A percentile compares a stretch with the other conserved stretches of the same genome.
phyloP scores from a whole-genome alignment of 106 monocot species.

The Dioscorea zingiberensis region DNA sequence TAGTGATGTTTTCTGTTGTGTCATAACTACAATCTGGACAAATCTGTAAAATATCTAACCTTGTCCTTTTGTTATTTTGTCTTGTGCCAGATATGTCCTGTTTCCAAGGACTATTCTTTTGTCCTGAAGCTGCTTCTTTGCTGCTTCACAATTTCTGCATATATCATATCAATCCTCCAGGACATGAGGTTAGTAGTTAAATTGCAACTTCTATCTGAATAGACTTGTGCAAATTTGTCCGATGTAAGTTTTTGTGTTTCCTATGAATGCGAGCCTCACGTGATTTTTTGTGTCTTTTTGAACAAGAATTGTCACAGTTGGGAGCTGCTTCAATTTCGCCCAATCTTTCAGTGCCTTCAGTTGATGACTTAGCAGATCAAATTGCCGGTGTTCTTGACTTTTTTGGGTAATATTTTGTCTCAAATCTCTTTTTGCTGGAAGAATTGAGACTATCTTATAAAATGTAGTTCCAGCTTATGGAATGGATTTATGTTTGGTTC shows the following conservation, averaged over 20 bases:
- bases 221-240: background rate
- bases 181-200: slow-evolving; percentile 51
- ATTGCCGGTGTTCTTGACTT: slow-evolving; percentile 60
- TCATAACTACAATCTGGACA: too few species aligned
- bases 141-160: slow-evolving; percentile 77
- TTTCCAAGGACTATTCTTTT: slow-evolving; percentile 72
- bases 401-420: slow-evolving; percentile 38
- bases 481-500: background rate
- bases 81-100: slow-evolving; percentile 60
- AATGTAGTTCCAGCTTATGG: too few species aligned
- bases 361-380: slow-evolving; percentile 73
- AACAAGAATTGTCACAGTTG: slow-evolving; percentile 49
- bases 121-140: slow-evolving; percentile 51
- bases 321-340: slow-evolving; percentile 67
- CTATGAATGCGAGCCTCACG: background rate
- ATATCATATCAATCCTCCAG: slow-evolving; percentile 64
- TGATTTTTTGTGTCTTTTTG: slow-evolving; percentile 13
- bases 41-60: too few species aligned
- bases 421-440: too few species aligned
- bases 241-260: background rate
- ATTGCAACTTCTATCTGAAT: background rate
- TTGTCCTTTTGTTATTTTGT: too few species aligned
- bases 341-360: slow-evolving; percentile 40
- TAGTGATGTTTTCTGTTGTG: too few species aligned
- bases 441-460: too few species aligned